phyloP scores from a whole-genome alignment of 2,329 filamentous ascomycete genomes.

The Diaporthe destruens region DNA sequence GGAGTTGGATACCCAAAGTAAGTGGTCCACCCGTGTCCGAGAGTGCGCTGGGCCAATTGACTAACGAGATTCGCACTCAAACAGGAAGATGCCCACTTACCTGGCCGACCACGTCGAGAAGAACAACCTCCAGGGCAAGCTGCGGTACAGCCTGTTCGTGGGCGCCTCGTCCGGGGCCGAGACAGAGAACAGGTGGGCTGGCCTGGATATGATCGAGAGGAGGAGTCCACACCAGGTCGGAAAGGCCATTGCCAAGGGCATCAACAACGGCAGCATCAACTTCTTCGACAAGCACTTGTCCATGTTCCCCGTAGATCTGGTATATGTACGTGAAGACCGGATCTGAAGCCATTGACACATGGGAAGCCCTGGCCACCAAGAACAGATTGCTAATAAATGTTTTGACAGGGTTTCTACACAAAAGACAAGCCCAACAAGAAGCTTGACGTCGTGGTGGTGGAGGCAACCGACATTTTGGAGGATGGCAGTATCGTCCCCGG shows the following conservation, averaged over 20 bases:
- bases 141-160: slow-evolving; percentile 89
- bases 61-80: neutral
- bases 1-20: slow-evolving; percentile 91
- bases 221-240: slow-evolving; percentile 89
- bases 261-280: slow-evolving; percentile 88
- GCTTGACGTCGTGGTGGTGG: slow-evolving; percentile 86
- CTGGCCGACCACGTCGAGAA: slow-evolving; percentile 91
- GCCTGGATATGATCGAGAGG: slow-evolving; percentile 89
- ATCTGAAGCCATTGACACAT: neutral
- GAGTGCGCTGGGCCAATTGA: neutral
- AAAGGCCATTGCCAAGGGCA: slow-evolving; percentile 90
- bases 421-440: slow-evolving; percentile 80
- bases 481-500: slow-evolving; percentile 91
- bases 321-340: slow-evolving; percentile 69
- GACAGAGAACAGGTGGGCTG: slow-evolving; percentile 93
- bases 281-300: slow-evolving; percentile 95
- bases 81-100: slow-evolving; percentile 85
- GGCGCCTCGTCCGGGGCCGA: slow-evolving; percentile 91
- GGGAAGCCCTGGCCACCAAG: neutral
- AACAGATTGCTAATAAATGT: slow-evolving; percentile 38
- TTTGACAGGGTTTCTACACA: slow-evolving; percentile 83
- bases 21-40: slow-evolving; percentile 46
- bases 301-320: slow-evolving; percentile 90
- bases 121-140: slow-evolving; percentile 84
- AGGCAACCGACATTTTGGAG: slow-evolving; percentile 88